Conservation (phyloP, 495 filamentous ascomycete genomes). For the Penicillium malachiteum region DNA sequence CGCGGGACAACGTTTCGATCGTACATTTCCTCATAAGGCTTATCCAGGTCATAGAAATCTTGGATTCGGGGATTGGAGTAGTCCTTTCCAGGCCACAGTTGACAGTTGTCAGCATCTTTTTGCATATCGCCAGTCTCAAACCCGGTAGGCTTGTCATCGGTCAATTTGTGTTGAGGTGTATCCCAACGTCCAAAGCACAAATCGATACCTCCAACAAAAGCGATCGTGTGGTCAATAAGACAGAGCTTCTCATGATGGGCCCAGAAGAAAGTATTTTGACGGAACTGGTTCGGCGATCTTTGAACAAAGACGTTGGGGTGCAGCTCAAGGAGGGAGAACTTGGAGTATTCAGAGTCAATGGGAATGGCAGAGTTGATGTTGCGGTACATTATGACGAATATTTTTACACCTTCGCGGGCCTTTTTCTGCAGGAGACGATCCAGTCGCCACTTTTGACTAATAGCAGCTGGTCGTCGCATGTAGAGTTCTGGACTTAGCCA, state of each 20-base stretch:
- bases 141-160: constrained; percentile 92
- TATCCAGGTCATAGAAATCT: constrained; percentile 91
- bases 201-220: constrained; percentile 95
- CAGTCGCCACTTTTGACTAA: constrained; percentile 97
- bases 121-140: constrained; percentile 76
- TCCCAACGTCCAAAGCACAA: constrained; percentile 98
- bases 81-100: constrained; percentile 97
- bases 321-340: constrained; percentile 93
- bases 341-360: constrained; percentile 98
- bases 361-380: constrained; percentile 98
- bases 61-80: constrained; percentile 95
- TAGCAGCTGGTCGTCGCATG: constrained; percentile 89
- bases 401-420: constrained; percentile 91
- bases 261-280: constrained; percentile 99
- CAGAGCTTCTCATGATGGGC: constrained; percentile 98
- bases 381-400: constrained; percentile 97
- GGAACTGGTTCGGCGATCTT: constrained; percentile 92
- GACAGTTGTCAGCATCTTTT: constrained; percentile 90
- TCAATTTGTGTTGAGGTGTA: constrained; percentile 84
- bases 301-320: constrained; percentile 97
- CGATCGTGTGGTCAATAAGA: constrained; percentile 92
- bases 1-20: constrained; percentile 80
- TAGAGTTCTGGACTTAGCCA: constrained; percentile 98
- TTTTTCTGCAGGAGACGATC: constrained; percentile 94
- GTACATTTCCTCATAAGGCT: constrained; percentile 99